These are phyloP conservation scores for Aspergillus costaricaensis DNA, from an alignment of 2,329 filamentous ascomycete genomes.

Conservation along the genomic window DNA sequence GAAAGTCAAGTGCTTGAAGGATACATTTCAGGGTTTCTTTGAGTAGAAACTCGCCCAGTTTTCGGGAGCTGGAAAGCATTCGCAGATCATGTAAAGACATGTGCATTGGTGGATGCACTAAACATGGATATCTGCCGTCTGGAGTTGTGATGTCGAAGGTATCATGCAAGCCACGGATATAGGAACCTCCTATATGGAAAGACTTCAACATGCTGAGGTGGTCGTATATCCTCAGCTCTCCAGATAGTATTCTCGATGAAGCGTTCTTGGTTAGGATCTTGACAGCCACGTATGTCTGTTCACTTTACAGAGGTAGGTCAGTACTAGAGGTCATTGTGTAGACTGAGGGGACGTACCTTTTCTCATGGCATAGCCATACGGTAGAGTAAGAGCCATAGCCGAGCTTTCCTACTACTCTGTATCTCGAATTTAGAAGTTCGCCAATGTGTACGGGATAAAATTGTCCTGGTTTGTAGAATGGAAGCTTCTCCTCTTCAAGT, in stretches of 20 bases:
- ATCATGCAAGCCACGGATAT: constrained; percentile 2
- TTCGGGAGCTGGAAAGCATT: not conserved
- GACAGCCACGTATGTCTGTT: not conserved
- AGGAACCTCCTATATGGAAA: not conserved
- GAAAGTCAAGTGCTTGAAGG: not conserved
- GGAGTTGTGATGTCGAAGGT: not conserved
- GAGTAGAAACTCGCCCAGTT: not conserved
- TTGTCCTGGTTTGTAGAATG: not conserved
- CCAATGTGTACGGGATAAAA: constrained; percentile 5
- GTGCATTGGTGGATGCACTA: not conserved
- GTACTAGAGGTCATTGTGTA: too few species aligned
- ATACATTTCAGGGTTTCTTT: not conserved
- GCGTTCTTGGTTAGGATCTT: not conserved
- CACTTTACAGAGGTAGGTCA: not conserved
- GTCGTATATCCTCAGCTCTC: not conserved
- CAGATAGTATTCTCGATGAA: not conserved
- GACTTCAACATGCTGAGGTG: not conserved
- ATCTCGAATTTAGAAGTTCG: not conserved
- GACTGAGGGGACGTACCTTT: not conserved
- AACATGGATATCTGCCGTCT: not conserved
- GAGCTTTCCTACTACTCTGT: constrained; percentile 3
- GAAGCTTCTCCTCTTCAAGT: constrained; percentile 2
- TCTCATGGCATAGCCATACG: constrained; percentile 4
- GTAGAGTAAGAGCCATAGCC: constrained; percentile 2
- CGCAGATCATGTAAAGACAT: not conserved